Conservation (phyloP, 2,329 filamentous ascomycete species). For the Paraphaeosphaeria minitans region DNA sequence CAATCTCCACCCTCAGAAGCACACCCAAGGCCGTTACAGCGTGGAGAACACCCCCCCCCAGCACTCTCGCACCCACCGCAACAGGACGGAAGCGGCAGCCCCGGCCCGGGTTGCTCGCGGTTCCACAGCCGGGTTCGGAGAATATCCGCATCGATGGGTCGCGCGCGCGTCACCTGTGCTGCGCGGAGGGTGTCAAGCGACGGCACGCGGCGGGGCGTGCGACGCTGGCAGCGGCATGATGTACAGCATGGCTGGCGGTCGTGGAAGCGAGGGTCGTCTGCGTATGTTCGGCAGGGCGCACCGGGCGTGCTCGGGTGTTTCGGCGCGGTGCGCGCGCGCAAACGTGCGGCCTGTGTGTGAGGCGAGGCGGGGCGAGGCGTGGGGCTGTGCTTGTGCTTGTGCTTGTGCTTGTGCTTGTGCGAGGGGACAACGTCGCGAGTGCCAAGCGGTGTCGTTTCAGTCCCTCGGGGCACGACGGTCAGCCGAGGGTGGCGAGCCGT, state of each 20-base stretch:
- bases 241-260: neutral
- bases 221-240: neutral
- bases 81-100: neutral
- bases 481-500: neutral
- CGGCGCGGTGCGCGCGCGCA: neutral
- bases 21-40: neutral
- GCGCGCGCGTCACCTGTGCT: neutral
- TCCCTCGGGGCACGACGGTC: neutral
- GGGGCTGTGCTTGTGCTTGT: neutral
- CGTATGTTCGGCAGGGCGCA: neutral
- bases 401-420: neutral
- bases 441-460: neutral
- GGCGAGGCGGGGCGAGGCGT: neutral
- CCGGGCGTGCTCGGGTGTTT: neutral
- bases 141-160: constrained; percentile 7
- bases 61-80: neutral
- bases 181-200: neutral
- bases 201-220: neutral
- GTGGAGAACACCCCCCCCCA: neutral
- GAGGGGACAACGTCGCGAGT: neutral
- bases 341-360: constrained; percentile 14
- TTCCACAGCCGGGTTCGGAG: constrained; percentile 7
- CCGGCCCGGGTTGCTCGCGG: neutral
- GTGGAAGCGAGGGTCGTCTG: constrained; percentile 5
- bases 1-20: neutral